Conservation (phyloP, 139 green algal species). For the Tetratostichococcus sp. region DNA sequence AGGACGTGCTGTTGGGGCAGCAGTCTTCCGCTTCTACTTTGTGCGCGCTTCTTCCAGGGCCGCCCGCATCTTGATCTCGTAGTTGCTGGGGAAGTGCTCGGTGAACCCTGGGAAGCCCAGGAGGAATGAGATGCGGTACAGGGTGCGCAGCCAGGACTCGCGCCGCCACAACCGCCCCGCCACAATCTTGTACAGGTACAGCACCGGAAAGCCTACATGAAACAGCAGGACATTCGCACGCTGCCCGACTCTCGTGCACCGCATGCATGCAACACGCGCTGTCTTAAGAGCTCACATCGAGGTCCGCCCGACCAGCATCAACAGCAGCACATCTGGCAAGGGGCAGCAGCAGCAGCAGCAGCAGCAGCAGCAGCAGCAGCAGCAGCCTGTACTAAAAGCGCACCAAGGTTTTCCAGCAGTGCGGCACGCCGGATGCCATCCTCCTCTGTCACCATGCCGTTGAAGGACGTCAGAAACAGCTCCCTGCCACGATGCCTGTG, state of each 20-base stretch:
- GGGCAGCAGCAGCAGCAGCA: too few species aligned
- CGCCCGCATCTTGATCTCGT: constrained; percentile 11
- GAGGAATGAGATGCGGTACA: constrained; percentile 15
- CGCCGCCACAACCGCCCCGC: background rate
- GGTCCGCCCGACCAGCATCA: too few species aligned
- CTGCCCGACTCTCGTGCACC: too few species aligned
- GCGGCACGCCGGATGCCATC: background rate
- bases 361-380: too few species aligned
- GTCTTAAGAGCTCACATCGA: too few species aligned
- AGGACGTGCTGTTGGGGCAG: too few species aligned
- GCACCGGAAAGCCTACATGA: constrained; percentile 8
- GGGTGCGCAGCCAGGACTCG: background rate
- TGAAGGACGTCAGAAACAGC: constrained; percentile 14
- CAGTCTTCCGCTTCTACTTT: too few species aligned
- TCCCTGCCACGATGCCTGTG: constrained; percentile 10
- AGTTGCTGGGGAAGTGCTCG: constrained; percentile 24
- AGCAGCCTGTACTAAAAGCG: too few species aligned
- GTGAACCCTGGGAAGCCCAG: constrained; percentile 15
- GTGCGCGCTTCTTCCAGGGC: background rate
- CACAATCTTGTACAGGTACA: constrained; percentile 17
- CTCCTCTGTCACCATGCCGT: background rate
- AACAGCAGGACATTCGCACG: background rate
- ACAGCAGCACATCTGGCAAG: too few species aligned
- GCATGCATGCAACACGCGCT: too few species aligned
- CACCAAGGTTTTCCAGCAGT: background rate